Evolutionary conservation across 2,329 filamentous ascomycete species (phyloP).

Genomic region (Venturia asperata): DNA sequence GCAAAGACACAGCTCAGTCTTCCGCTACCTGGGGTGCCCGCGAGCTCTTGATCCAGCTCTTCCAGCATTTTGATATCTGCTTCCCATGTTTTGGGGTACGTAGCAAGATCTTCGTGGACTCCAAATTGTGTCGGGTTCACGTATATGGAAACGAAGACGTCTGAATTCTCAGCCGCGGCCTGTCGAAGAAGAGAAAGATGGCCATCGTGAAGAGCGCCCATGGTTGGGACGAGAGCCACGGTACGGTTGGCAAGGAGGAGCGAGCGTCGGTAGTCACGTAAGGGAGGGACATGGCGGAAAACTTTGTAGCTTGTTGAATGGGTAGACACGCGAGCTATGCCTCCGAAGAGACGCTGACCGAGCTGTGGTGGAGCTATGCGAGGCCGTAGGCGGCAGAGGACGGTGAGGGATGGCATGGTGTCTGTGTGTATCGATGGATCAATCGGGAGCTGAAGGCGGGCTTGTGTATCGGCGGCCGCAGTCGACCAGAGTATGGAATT

Average conservation of each 20-base stretch:
- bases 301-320: constrained; percentile 48
- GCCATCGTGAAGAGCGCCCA: constrained; percentile 93
- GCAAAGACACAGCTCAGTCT: constrained; percentile 78
- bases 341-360: neutral
- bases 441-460: neutral
- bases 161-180: constrained; percentile 75
- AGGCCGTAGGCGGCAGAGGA: neutral
- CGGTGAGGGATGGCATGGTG: neutral
- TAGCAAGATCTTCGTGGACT: constrained; percentile 74
- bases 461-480: neutral
- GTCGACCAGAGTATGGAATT: neutral
- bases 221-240: constrained; percentile 87
- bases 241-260: constrained; percentile 58
- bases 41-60: constrained; percentile 64
- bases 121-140: constrained; percentile 98
- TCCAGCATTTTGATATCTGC: constrained; percentile 62
- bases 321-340: neutral
- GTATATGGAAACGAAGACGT: constrained; percentile 86
- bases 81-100: constrained; percentile 87
- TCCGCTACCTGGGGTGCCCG: constrained; percentile 43
- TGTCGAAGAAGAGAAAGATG: constrained; percentile 79
- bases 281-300: constrained; percentile 65
- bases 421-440: neutral
- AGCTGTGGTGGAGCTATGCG: constrained; percentile 2
- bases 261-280: constrained; percentile 63